Conservation (phyloP, 768 basidiomycete species). For the Cyclocybe aegerita region DNA sequence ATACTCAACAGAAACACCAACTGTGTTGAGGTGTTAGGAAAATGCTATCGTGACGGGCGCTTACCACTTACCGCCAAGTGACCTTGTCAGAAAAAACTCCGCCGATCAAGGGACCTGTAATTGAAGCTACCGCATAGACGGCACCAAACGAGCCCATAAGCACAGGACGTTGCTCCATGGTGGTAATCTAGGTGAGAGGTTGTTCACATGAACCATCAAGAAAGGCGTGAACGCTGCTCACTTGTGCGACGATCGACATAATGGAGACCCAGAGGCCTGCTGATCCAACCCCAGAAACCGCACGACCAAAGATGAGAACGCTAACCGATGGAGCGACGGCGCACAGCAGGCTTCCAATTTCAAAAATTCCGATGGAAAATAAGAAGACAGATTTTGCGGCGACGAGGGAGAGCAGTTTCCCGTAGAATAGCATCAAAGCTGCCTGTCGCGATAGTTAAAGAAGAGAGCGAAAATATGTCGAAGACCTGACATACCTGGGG, state of each 20-base stretch:
- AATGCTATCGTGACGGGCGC: background rate
- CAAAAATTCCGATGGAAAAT: constrained; percentile 16
- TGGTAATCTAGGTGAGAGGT: constrained; percentile 7
- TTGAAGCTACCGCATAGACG: constrained; percentile 35
- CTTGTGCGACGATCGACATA: constrained; percentile 18
- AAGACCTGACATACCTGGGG: background rate
- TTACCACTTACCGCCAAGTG: constrained; percentile 7
- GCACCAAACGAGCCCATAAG: constrained; percentile 19
- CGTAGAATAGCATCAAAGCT: constrained; percentile 13
- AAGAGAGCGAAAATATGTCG: background rate
- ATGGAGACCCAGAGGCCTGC: constrained; percentile 17
- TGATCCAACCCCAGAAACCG: constrained; percentile 20
- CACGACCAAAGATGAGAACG: constrained; percentile 21
- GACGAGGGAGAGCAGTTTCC: constrained; percentile 10
- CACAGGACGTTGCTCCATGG: constrained; percentile 18
- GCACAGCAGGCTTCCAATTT: constrained; percentile 31
- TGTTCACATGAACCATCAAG: background rate
- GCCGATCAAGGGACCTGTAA: constrained; percentile 32
- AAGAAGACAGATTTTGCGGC: constrained; percentile 18
- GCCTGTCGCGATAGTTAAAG: background rate
- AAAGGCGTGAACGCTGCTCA: background rate
- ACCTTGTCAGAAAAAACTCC: constrained; percentile 31
- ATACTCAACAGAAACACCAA: no score
- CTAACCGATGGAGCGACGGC: constrained; percentile 27
- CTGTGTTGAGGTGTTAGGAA: constrained; percentile 4